Conservation (phyloP, 2,329 filamentous ascomycete species). For the Sporothrix inflata region DNA sequence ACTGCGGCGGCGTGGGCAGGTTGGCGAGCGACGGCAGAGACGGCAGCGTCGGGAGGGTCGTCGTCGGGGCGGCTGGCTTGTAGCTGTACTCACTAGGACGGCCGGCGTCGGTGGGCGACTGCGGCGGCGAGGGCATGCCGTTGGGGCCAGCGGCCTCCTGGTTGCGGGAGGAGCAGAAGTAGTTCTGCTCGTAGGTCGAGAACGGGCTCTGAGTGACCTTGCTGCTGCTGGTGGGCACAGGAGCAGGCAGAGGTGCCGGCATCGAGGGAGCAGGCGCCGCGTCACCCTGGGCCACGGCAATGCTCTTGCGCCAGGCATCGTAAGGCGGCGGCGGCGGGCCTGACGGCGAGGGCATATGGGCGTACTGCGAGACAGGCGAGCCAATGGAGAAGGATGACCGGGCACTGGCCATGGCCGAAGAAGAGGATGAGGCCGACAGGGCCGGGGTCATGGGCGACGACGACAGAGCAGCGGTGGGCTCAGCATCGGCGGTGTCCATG, state of each 20-base stretch:
- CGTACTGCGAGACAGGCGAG: slow-evolving; percentile 23
- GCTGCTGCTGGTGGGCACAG: neutral
- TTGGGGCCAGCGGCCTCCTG: neutral
- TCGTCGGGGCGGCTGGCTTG: neutral
- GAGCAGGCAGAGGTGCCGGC: slow-evolving; percentile 3
- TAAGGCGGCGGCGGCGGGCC: slow-evolving; percentile 31
- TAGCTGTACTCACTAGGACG: neutral
- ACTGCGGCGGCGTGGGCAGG: slow-evolving; percentile 27
- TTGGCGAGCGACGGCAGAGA: slow-evolving; percentile 7
- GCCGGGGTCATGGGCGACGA: slow-evolving; percentile 25
- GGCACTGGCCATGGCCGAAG: slow-evolving; percentile 16
- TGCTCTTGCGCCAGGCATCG: slow-evolving; percentile 29
- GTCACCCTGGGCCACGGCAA: slow-evolving; percentile 1
- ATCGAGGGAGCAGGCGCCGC: neutral
- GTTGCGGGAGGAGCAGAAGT: slow-evolving; percentile 26
- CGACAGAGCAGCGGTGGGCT: slow-evolving; percentile 3
- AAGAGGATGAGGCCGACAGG: slow-evolving; percentile 19
- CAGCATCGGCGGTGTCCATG: neutral
- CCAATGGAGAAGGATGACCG: slow-evolving; percentile 29
- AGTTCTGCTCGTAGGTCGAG: slow-evolving; percentile 29
- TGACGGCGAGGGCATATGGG: slow-evolving; percentile 16
- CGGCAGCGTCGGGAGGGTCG: neutral
- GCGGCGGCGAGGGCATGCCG: slow-evolving; percentile 33
- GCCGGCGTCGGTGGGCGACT: slow-evolving; percentile 30
- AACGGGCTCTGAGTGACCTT: slow-evolving; percentile 22